phyloP scores from a whole-genome alignment of 1,139 yeast genomes.

The Lodderomyces parapsilosis region DNA sequence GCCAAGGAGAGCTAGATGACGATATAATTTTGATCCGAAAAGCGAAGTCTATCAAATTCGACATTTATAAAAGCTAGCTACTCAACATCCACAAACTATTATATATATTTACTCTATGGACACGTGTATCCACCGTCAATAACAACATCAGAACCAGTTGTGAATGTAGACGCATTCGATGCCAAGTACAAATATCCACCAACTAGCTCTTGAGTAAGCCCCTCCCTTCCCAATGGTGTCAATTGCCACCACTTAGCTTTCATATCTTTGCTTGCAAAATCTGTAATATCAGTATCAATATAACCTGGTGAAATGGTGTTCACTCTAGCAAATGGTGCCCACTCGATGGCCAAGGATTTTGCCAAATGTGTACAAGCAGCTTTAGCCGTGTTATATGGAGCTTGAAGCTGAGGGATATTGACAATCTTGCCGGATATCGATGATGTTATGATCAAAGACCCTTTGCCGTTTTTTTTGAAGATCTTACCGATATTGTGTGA shows the following conservation, averaged over 20 bases:
- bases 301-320: constrained; percentile 83
- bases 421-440: constrained; percentile 86
- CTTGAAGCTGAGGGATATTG: constrained; percentile 81
- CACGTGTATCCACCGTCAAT: constrained; percentile 84
- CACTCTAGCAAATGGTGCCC: constrained; percentile 79
- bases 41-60: no score
- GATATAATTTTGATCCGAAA: no score
- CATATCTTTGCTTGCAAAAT: constrained; percentile 35
- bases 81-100: no score
- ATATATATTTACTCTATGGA: no score
- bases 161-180: constrained; percentile 75
- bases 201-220: constrained; percentile 75
- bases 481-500: constrained; percentile 69
- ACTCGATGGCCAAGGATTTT: constrained; percentile 77
- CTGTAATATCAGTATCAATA: constrained; percentile 56
- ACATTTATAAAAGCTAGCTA: no score
- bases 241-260: constrained; percentile 42
- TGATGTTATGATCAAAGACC: constrained; percentile 74
- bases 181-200: constrained; percentile 82
- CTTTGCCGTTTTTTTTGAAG: constrained; percentile 66
- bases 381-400: constrained; percentile 82
- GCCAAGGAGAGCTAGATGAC: no score
- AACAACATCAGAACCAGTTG: constrained; percentile 81
- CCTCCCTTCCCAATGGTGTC: constrained; percentile 79
- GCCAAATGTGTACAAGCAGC: constrained; percentile 83